Conservation (phyloP, 2,329 filamentous ascomycete species). For the Pseudodiploospora longispora region DNA sequence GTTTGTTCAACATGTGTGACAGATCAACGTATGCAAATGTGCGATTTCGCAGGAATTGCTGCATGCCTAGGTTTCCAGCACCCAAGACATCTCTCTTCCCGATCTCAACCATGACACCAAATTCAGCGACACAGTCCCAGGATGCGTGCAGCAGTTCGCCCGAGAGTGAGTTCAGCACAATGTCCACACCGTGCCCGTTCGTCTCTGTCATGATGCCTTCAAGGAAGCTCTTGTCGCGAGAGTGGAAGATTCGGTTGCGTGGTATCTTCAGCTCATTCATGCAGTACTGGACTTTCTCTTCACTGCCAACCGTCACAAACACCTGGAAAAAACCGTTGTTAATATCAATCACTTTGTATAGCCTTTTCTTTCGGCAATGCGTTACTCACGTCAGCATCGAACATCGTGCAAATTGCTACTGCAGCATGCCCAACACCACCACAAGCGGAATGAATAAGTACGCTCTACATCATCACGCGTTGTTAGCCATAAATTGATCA, state of each 20-base stretch:
- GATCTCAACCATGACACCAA: conserved; percentile 27
- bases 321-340: too few relatives aligned
- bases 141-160: conserved; percentile 21
- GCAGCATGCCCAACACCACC: too few relatives aligned
- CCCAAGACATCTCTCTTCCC: too few relatives aligned
- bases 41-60: conserved; percentile 27
- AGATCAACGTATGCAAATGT: conserved; percentile 25
- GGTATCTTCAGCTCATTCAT: conserved; percentile 14
- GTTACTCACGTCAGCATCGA: too few relatives aligned
- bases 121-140: conserved; percentile 25
- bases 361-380: too few relatives aligned
- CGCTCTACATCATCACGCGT: too few relatives aligned
- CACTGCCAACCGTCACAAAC: conserved; percentile 19
- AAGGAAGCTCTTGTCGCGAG: conserved; percentile 18
- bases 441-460: too few relatives aligned
- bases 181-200: too few relatives aligned
- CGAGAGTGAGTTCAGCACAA: too few relatives aligned
- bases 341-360: too few relatives aligned
- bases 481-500: too few relatives aligned
- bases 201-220: conserved; percentile 16
- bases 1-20: background rate
- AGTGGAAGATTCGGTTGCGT: conserved; percentile 19
- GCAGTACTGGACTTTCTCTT: conserved; percentile 21
- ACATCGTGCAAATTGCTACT: too few relatives aligned
- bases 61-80: conserved; percentile 35